Conservation (phyloP, 106 monocot species). For the Acanthochlamys bracteata region DNA sequence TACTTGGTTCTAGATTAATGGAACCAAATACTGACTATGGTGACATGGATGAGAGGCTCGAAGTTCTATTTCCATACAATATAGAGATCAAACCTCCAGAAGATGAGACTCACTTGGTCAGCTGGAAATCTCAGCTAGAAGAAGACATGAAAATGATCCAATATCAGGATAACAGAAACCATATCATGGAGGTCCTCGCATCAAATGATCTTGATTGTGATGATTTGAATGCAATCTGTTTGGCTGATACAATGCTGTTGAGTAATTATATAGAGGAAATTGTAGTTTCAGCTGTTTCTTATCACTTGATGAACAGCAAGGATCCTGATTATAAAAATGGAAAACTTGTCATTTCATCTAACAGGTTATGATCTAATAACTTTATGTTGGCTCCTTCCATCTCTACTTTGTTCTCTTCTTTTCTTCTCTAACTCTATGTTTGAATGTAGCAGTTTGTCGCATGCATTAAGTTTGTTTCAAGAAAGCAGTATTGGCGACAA, state of each 20-base stretch:
- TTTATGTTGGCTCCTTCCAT: neutral
- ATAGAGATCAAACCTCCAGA: slow-evolving; percentile 75
- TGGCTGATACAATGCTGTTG: slow-evolving; percentile 51
- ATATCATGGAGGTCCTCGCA: slow-evolving; percentile 64
- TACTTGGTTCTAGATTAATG: slow-evolving; percentile 61
- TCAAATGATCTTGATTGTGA: slow-evolving; percentile 82
- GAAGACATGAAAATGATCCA: slow-evolving; percentile 76
- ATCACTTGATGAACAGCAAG: slow-evolving; percentile 75
- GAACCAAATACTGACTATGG: slow-evolving; percentile 26
- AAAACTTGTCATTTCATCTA: slow-evolving; percentile 68
- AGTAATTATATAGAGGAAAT: slow-evolving; percentile 79
- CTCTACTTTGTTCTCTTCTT: slow-evolving; percentile 1
- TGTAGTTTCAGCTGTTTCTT: slow-evolving; percentile 67
- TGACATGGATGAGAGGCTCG: slow-evolving; percentile 49
- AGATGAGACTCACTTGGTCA: slow-evolving; percentile 51
- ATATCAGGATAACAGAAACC: slow-evolving; percentile 72
- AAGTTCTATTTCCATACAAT: slow-evolving; percentile 58
- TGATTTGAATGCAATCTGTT: slow-evolving; percentile 59
- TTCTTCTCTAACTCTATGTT: slow-evolving; percentile 10
- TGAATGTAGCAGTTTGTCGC: slow-evolving; percentile 49
- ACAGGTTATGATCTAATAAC: slow-evolving; percentile 34
- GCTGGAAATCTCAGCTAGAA: slow-evolving; percentile 74
- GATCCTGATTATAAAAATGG: slow-evolving; percentile 72
- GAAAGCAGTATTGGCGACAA: slow-evolving; percentile 44
- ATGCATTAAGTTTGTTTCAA: slow-evolving; percentile 71